A percentile compares a stretch with the other conserved stretches of the same genome.
Conservation (phyloP, 1,284 basidiomycete genomes). For the Heterobasidion parviporum region DNA sequence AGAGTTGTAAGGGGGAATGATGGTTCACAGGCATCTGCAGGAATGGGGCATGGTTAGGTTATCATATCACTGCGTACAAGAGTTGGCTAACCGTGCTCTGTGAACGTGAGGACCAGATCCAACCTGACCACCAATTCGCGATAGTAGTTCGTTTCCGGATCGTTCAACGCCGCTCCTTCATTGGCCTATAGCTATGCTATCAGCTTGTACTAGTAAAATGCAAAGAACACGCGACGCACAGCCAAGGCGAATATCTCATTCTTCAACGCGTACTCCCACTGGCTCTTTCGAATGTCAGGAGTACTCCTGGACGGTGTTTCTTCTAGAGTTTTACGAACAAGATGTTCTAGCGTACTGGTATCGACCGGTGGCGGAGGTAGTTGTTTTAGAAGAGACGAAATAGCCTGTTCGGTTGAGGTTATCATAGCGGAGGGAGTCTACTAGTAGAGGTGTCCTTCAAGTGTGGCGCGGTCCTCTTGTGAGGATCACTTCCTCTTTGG, state of each 20-base stretch:
- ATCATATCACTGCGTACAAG: too few species aligned
- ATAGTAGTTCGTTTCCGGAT: conserved; percentile 48
- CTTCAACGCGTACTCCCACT: conserved; percentile 67
- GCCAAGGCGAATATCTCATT: conserved; percentile 62
- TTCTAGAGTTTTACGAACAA: conserved; percentile 41
- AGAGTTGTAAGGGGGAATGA: conserved; percentile 56
- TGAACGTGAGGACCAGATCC: conserved; percentile 65
- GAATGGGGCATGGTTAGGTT: conserved; percentile 5
- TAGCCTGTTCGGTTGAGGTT: not conserved
- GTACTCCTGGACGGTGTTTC: conserved; percentile 31
- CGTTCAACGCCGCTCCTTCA: conserved; percentile 49
- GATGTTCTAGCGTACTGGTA: conserved; percentile 35
- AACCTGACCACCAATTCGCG: conserved; percentile 49
- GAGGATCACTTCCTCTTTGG: too few species aligned
- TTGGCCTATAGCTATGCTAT: conserved; percentile 33
- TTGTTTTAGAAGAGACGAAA: conserved; percentile 26
- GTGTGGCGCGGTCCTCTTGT: too few species aligned
- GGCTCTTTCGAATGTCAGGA: conserved; percentile 51
- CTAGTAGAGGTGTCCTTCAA: too few species aligned
- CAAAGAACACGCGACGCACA: conserved; percentile 33
- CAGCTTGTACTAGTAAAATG: not conserved
- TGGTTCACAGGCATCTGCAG: conserved; percentile 42
- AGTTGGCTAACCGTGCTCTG: conserved; percentile 51
- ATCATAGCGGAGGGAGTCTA: too few species aligned
- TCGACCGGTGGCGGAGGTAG: conserved; percentile 43